Evolutionary conservation across 2,329 filamentous ascomycete species (phyloP), one percentile per base, ranked within the genome.

Genomic region (Bipolaris oryzae): DNA sequence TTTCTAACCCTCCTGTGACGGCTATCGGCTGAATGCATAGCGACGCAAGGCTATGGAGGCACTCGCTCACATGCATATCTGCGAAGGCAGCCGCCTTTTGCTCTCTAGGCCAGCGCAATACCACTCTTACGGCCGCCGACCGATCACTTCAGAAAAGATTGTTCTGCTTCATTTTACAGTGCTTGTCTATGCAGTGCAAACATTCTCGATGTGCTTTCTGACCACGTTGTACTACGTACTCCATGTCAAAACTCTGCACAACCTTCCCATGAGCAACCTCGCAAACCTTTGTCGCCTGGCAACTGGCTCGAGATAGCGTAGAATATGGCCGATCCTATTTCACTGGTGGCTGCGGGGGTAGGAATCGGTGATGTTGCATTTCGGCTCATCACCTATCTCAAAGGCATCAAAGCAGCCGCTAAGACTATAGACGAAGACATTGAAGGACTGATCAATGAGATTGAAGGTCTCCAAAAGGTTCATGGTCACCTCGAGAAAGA

Each of bases 291-390:
- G 34, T 49, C 37, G 47, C 23, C 25, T 42, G n/a, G 35, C 2
- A 31, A 42, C 25, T 15, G 11, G 16, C 23, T 20, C 15, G 25
- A 33, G n/a, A 50, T 42, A 50, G 37, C 13, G 7, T 50, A 13
- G 18, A 42, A 23, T 34, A 50, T 50, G 47, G 47, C 47, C 33
- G 47, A 50, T 15, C 21, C 35, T 33, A 37, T 50, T 42, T 50
- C 47, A 33, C 47, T 50, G 35, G 37, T 50, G 23, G 47, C 47
- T 42, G 47, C 47, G 10, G 47, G 47, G 10, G 37, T 50, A 4
- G 47, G 47, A 20, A 50, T 50, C 25, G 47, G 35, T 10, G 47
- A 50, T 21, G 47, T 50, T 34, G 47, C 47, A 33, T 50, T 50
- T 23, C 35, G 47, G 37, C 35, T 50, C 25, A 41, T 50, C 37